Evolutionary conservation across 208 protist species (phyloP).

Genomic region (Trypanosoma conorhini): DNA sequence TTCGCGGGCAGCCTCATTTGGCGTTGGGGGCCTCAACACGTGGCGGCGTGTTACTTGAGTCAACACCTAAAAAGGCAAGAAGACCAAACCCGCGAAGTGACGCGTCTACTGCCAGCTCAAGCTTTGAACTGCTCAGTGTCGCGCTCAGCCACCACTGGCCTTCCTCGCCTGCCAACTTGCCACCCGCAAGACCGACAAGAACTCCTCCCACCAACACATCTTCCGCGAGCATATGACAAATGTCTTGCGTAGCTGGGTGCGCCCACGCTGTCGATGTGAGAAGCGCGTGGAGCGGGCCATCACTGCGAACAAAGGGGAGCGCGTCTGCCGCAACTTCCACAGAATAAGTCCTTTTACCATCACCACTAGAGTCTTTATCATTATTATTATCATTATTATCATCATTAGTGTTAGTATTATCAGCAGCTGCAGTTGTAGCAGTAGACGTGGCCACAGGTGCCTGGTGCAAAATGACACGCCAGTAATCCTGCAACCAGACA

Average conservation of each 20-base stretch:
- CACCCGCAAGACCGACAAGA: constrained; percentile 47
- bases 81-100: constrained; percentile 80
- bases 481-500: constrained; percentile 71
- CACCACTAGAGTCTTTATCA: not conserved
- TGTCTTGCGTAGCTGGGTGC: constrained; percentile 17
- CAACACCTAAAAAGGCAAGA: constrained; percentile 68
- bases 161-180: constrained; percentile 21
- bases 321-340: not conserved
- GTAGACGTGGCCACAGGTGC: not conserved
- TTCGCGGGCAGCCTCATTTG: not conserved
- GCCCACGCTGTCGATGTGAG: constrained; percentile 30
- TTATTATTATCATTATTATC: not conserved
- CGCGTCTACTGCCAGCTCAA: constrained; percentile 83
- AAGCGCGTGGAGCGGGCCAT: constrained; percentile 32
- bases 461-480: constrained; percentile 51
- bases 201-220: constrained; percentile 66
- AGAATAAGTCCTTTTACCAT: not conserved
- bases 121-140: constrained; percentile 74
- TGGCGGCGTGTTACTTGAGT: constrained; percentile 17
- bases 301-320: constrained; percentile 40
- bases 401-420: too few relatives aligned
- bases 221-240: constrained; percentile 35
- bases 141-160: constrained; percentile 79
- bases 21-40: not conserved
- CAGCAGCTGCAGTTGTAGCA: not conserved